Evolutionary conservation across 306 rosid genomes (phyloP).

Genomic region (Prunus fruticosa): DNA sequence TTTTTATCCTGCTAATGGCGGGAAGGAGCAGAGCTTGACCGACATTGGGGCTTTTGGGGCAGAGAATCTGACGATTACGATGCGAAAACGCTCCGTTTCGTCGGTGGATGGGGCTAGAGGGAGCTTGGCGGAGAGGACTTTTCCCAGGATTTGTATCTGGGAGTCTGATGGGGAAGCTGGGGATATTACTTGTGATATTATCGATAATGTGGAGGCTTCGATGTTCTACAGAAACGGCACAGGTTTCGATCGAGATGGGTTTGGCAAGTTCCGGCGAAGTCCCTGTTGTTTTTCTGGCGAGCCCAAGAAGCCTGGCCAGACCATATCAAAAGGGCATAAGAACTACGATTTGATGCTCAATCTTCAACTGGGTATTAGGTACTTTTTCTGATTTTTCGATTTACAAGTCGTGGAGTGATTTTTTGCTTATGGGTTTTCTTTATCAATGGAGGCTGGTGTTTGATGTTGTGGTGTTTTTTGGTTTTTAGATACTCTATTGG

Average conservation of each 20-base stretch:
- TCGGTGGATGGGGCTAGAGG: slow-evolving; percentile 56
- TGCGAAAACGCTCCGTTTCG: slow-evolving; percentile 54
- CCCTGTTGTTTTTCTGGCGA: slow-evolving; percentile 51
- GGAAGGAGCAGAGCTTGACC: slow-evolving; percentile 29
- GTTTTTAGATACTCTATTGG: slow-evolving; percentile 75
- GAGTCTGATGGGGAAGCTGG: slow-evolving; percentile 95
- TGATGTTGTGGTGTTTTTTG: neutral
- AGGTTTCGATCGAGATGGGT: slow-evolving; percentile 34
- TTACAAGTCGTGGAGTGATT: too few relatives aligned
- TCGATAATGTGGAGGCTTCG: slow-evolving; percentile 89
- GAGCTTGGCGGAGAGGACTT: slow-evolving; percentile 56
- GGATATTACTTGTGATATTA: slow-evolving; percentile 88
- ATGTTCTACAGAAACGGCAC: slow-evolving; percentile 49
- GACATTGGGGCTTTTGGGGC: slow-evolving; percentile 33
- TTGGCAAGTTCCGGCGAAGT: slow-evolving; percentile 45
- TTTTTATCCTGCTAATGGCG: slow-evolving; percentile 52
- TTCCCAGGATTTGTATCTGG: slow-evolving; percentile 91
- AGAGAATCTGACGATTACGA: slow-evolving; percentile 45
- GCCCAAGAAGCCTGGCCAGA: slow-evolving; percentile 79
- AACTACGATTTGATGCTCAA: slow-evolving; percentile 92
- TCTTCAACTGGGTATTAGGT: slow-evolving; percentile 94
- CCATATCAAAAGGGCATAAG: slow-evolving; percentile 85
- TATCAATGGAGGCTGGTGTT: slow-evolving; percentile 8
- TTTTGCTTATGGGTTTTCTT: neutral
- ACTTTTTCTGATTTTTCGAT: neutral